Percentiles rank a stretch among this genome's conserved stretches.
Conservation (phyloP, 73 alveolate genomes). For the Paramecium tetraurelia region DNA sequence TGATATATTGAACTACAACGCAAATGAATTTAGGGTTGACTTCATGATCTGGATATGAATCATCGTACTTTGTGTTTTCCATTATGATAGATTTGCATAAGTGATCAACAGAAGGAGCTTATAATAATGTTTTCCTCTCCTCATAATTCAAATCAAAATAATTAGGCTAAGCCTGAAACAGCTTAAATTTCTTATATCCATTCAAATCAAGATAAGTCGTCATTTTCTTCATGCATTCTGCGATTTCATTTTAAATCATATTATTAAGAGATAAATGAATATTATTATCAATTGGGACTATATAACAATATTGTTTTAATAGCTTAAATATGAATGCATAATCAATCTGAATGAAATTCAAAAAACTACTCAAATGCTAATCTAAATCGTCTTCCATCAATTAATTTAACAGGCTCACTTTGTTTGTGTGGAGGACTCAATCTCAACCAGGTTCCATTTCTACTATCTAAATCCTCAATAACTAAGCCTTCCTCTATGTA, state of each 20-base stretch:
- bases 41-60: not conserved
- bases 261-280: not conserved
- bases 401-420: not conserved
- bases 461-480: not conserved
- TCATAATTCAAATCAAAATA: conserved; percentile 38
- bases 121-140: not conserved
- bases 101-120: conserved; percentile 45
- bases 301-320: too few species aligned
- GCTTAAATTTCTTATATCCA: conserved; percentile 28
- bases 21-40: conserved; percentile 29
- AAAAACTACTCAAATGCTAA: not conserved
- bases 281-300: not conserved
- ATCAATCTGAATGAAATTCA: not conserved
- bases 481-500: conserved; percentile 13
- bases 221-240: conserved; percentile 19
- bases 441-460: conserved; percentile 43
- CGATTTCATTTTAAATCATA: not conserved
- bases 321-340: not conserved
- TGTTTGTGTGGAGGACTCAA: not conserved
- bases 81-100: conserved; percentile 38
- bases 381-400: not conserved
- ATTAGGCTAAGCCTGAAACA: not conserved
- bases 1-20: conserved; percentile 42
- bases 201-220: not conserved
- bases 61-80: conserved; percentile 22